These are phyloP conservation scores for Coemansia sp. DNA, from an alignment of 192 early-diverging fungal genomes.

Conservation along the genomic window DNA sequence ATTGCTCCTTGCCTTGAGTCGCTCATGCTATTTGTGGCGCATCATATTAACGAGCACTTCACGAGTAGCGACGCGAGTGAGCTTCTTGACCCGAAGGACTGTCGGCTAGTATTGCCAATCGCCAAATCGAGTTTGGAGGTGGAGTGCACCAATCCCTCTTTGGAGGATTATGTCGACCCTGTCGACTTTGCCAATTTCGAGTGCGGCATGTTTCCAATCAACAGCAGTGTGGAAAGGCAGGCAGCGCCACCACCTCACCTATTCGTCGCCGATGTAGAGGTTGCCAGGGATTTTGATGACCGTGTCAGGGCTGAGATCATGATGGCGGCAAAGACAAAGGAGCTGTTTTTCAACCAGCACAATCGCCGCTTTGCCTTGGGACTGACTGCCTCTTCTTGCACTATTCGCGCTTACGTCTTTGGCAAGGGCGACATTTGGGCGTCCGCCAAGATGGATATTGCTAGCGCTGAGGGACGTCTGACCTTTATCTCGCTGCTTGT, in stretches of 20 bases:
- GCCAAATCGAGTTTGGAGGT: neutral
- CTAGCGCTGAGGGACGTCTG: neutral
- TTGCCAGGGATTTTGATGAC: neutral
- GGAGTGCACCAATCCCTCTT: neutral
- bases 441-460: neutral
- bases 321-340: neutral
- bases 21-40: neutral
- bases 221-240: neutral
- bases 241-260: neutral
- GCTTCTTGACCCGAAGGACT: neutral
- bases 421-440: neutral
- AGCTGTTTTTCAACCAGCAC: constrained; percentile 4
- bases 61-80: too few relatives aligned
- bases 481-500: constrained; percentile 7
- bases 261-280: neutral
- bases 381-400: neutral
- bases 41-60: neutral
- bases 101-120: neutral
- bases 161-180: neutral
- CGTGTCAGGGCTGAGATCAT: neutral
- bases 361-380: constrained; percentile 23
- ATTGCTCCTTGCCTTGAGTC: neutral
- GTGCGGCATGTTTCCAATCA: neutral
- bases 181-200: neutral
- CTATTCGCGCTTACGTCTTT: neutral